Base-by-base conservation (phyloP, 2,329 filamentous ascomycete species). In the Emergomyces orientalis region DNA sequence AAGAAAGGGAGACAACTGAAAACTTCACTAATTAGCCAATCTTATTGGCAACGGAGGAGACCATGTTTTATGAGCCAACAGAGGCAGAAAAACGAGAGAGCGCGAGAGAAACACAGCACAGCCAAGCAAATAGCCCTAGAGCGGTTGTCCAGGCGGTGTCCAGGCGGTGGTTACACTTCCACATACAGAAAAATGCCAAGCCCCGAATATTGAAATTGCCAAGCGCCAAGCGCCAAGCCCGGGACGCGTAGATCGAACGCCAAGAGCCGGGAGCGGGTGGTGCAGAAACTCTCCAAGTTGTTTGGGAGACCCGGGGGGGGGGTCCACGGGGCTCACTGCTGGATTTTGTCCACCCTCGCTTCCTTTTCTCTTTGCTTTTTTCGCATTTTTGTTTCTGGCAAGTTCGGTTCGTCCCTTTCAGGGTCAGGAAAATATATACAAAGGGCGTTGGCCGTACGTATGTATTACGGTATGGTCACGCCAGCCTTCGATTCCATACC, bases 391-490 rank as follows among this genome's bases (percentile, higher is more conserved):
- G 13, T 11, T 55, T 55, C 52, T 55, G 30, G 22, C 7, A 51
- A 27, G 52, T 30, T 37, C 11, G 54, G 54, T 22, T 41, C 17
- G 17, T 37, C 6, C 34, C 34, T 7, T 56, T 51, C 25, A 51
- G 22, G 11, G 45, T 13, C 27, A 27, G 22, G 22, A 22, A 39
- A 41, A 8, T 34, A 27, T 54, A 17, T 14, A 17, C 7, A 41
- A 49, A 27, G 22, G 25, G 47, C 11, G 43, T 22, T 22, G 22
- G 5, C 30, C 30, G 32, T 55, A 55, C 25, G 13, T 45, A 45
- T 57, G 13, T 45, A 45, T 57, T 41, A 57, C 22, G n/a, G 54
- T 57, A 39, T 57, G 32, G 54, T 57, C 34, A 55, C 7, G 17
- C 27, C 51, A 13, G 7, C 32, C 2, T 57, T 14, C 41, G 54